Base-by-base conservation (phyloP, 768 basidiomycete genomes). In the Suillus sp. region DNA sequence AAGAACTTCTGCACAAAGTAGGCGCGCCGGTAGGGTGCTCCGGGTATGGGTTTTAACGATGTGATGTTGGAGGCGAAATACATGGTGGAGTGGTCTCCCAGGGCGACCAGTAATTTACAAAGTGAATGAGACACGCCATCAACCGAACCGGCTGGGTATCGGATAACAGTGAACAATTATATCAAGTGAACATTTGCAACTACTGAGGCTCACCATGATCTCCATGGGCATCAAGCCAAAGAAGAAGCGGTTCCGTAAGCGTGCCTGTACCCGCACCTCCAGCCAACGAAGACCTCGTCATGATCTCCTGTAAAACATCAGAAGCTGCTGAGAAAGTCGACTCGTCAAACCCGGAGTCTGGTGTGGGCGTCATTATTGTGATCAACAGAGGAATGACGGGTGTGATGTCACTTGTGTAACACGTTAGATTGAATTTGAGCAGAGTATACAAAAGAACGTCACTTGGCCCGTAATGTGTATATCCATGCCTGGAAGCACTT, bases 401-500 rank as follows among this genome's bases (percentile, higher is more conserved):
- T 0, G 86, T 89, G 55, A 96, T 73, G 61, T 93, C 87, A 64
- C 90, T 93, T 65, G 61, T 16, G 37, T 22, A 18, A 25, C 30
- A 32, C 47, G 68, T 38, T 13, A 42, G 35, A 48, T 63, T 64
- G 63, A 42, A 25, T 10, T 25, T 47, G 11, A 34, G 1, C 32
- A 34, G 20, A 30, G 6, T 0, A 34, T 32, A 18, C 4, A 35
- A 32, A 60, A 22, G 43, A n/a, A 10, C 59, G 84, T 67, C 67
- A 93, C 93, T 85, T 86, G 63, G 84, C 82, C 30, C 85, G 87
- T 11, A 96, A 75, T 40, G 84, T 82, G 2, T 81, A 76, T 68
- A 96, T 85, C 95, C 95, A 98, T 2, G 91, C 87, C 71, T 92
- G 87, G 2, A 96, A 77, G 71, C 93, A 95, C 64, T 85, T 87